Evolutionary conservation across 371 early-diverging fungal genomes (phyloP), one percentile per base, ranked within the genome.

Genomic region (Cokeromyces recurvatus): DNA sequence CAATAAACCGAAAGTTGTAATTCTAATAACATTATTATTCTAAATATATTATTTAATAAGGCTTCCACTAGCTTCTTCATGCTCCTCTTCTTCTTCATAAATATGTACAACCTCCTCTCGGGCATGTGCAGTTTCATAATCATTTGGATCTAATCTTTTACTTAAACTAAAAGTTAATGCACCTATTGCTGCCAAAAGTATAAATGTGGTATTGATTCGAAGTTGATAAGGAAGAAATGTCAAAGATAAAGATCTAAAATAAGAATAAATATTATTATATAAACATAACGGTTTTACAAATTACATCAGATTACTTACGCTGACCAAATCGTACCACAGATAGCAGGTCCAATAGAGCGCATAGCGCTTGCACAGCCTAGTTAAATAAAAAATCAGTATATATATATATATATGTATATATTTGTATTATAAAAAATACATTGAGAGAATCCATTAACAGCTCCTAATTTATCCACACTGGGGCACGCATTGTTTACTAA

Each of bases 241-340:
- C 5, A 62, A 46, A 14, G 53, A 54, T 22, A 66, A 27, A n/a
- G 64, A 56, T 23, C 67, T 62, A 52, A 17, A 16, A 35, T 32
- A 27, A 10, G 40, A 27, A 4, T 24, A 16, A 19, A 15, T 32
- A 10, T 14, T 12, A 32, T 4, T 32, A 2, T 8, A 41, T 22
- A 16, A 19, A 25, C 12, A 20, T 17, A 3, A 6, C 10, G 6
- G 16, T 29, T 29, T 16, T 42, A 6, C 7, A n/a, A 16, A 24
- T 16, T 16, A 38, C 5, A 16, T 2, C 11, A 12, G 29, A 29
- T 11, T 16, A 62, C 68, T 61, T 58, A 62, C 56, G 50, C 50
- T 37, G 64, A 66, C 72, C 72, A 74, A 17, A 74, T 32, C 7
- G 43, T 48, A 38, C 75, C 68, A 38, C 71, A 70, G n/a, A 64